These are phyloP conservation scores for Jackrogersella minutella DNA, from an alignment of 495 filamentous ascomycete species.

Conservation along the genomic window DNA sequence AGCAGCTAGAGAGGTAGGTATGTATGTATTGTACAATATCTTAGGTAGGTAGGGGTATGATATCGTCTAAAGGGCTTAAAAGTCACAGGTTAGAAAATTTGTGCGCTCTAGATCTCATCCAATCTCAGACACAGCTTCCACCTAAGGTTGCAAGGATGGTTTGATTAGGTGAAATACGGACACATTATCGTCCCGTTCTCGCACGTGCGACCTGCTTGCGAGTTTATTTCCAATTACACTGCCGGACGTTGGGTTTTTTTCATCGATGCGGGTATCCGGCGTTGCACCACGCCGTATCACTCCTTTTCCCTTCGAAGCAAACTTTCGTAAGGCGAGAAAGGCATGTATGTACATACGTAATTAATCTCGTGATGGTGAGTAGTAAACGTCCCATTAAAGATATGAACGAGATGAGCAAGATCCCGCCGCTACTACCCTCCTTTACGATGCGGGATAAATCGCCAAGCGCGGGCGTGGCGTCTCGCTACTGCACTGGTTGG, in stretches of 20 bases:
- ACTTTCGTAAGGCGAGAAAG: constrained; percentile 3
- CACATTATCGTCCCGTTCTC: constrained; percentile 25
- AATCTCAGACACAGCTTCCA: neutral
- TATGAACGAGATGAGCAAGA: constrained; percentile 21
- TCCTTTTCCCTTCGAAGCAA: constrained; percentile 26
- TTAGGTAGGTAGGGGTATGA: neutral
- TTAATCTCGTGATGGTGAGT: constrained; percentile 28
- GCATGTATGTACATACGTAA: neutral
- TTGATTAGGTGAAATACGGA: constrained; percentile 22
- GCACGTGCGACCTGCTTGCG: constrained; percentile 26
- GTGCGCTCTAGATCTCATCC: constrained; percentile 9
- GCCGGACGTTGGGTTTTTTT: constrained; percentile 21
- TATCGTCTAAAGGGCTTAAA: neutral
- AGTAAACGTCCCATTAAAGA: constrained; percentile 17
- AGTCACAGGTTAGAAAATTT: neutral
- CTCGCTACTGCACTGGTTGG: constrained; percentile 32
- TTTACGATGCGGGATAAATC: constrained; percentile 33
- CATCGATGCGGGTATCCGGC: constrained; percentile 35
- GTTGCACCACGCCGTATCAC: constrained; percentile 17
- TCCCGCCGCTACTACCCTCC: constrained; percentile 37
- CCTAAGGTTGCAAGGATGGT: constrained; percentile 5
- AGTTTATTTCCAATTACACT: constrained; percentile 12
- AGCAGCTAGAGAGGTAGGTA: no score
- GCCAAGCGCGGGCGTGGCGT: constrained; percentile 34
- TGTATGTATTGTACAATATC: no score